Base-by-base conservation (phyloP, 2,329 filamentous ascomycete genomes). In the Aureobasidium sp. region DNA sequence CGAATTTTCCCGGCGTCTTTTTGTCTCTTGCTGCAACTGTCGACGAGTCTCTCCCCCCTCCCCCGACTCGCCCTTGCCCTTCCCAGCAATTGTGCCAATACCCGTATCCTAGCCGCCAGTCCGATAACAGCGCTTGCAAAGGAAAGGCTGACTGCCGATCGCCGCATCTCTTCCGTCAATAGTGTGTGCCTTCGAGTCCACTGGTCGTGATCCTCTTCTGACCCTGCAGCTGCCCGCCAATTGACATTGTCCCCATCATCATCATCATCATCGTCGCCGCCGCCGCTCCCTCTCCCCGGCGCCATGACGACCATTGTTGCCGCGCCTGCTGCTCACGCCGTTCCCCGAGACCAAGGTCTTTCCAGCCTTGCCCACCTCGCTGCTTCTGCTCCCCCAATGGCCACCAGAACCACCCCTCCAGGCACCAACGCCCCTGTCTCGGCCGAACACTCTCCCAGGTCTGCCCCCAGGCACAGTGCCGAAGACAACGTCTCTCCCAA, bases 401-500 rank as follows among this genome's bases (percentile, higher is more conserved):
- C 69, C 40, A 70, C 67, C 53, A 74, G 71, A 64, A 68, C 65
- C 64, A 71, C 68, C 71, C 71, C 64, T 69, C 70, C 65, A 69
- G 60, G 66, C 70, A 72, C 17, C 55, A 62, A 67, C 71, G 73
- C 72, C 29, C 68, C 67, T 60, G 67, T 71, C 64, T 67, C 68
- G 60, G 63, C 59, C 65, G 69, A 73, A 70, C 66, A 54, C 40
- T 70, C 66, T 57, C 64, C 63, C 38, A 60, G 61, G 27, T 60
- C 63, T 59, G 60, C 46, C 25, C 53, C 61, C 7, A 60, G 60
- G 19, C 59, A 58, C 6, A 57, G 49, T 53, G 65, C 33, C 57
- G 79, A 74, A 71, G 78, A 79, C 71, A 82, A 82, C 76, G 77
- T 73, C 63, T 80, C 78, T 64, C 79, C 79, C 65, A 77, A 74